Conservation (phyloP, 192 early-diverging fungal species). For the Backusella luteola region DNA sequence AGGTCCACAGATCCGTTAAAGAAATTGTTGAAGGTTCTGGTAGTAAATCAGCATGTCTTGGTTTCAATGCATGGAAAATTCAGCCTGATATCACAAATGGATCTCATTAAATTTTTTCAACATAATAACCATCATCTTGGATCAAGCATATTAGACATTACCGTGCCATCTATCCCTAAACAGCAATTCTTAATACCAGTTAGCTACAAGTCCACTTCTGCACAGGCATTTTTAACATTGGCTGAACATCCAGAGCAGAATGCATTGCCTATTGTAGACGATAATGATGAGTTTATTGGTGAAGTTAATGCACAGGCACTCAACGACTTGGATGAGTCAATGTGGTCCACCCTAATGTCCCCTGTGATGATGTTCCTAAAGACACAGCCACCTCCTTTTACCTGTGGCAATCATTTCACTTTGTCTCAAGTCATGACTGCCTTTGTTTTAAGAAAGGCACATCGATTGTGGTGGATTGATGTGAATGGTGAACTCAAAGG, state of each 20-base stretch:
- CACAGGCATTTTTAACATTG: conserved; percentile 44
- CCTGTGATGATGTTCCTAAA: conserved; percentile 66
- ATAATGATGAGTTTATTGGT: conserved; percentile 54
- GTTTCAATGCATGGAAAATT: conserved; percentile 28
- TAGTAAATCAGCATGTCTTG: conserved; percentile 48
- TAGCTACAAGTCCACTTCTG: conserved; percentile 43
- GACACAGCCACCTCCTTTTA: conserved; percentile 44
- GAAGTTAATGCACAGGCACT: conserved; percentile 73
- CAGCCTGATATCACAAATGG: conserved; percentile 50
- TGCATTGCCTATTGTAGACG: conserved; percentile 65
- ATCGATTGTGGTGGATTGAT: conserved; percentile 67
- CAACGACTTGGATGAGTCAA: conserved; percentile 56
- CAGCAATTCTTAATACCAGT: conserved; percentile 13
- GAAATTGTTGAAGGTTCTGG: background rate
- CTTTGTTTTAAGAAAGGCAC: conserved; percentile 48
- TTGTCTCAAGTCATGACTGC: conserved; percentile 52
- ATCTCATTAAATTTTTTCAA: conserved; percentile 48
- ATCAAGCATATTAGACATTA: conserved; percentile 38
- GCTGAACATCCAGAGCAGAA: conserved; percentile 39
- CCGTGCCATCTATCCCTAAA: conserved; percentile 18
- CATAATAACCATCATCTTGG: conserved; percentile 53
- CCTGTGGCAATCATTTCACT: conserved; percentile 45
- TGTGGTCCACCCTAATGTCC: conserved; percentile 50
- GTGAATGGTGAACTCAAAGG: conserved; percentile 55
- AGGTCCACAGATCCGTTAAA: conserved; percentile 12